phyloP scores from a whole-genome alignment of 257 asterid species.

The Penstemon barbatus region DNA sequence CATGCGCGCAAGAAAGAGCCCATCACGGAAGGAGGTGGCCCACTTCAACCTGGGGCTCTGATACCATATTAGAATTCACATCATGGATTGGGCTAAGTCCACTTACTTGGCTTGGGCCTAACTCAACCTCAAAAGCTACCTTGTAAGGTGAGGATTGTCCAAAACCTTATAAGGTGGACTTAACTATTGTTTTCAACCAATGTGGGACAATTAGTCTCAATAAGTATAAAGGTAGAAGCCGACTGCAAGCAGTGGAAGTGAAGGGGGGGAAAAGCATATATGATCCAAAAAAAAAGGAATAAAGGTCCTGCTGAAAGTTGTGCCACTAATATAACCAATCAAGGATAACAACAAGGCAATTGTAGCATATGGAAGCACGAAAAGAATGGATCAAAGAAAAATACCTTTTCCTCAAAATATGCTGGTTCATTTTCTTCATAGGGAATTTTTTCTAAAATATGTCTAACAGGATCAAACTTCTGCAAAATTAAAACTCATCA shows the following conservation, averaged over 20 bases:
- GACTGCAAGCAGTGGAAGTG: conserved; percentile 8
- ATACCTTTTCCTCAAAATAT: conserved; percentile 89
- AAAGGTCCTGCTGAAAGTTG: conserved; percentile 3
- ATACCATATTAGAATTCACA: too few relatives aligned
- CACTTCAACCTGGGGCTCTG: too few relatives aligned
- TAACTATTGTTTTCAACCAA: too few relatives aligned
- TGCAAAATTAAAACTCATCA: conserved; percentile 35
- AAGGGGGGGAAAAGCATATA: not conserved
- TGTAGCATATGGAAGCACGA: conserved; percentile 17
- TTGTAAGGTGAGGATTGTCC: too few relatives aligned
- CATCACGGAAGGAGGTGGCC: too few relatives aligned
- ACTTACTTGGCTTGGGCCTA: too few relatives aligned
- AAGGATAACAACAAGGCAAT: conserved; percentile 21
- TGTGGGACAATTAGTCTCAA: too few relatives aligned
- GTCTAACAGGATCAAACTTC: conserved; percentile 91
- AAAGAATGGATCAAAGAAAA: conserved; percentile 14
- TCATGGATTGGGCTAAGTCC: too few relatives aligned
- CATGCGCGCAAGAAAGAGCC: too few relatives aligned
- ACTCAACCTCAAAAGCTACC: too few relatives aligned
- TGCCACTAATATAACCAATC: not conserved
- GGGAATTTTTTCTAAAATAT: conserved; percentile 69
- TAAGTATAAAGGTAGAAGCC: not conserved
- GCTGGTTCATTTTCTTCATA: conserved; percentile 64
- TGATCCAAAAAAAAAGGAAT: not conserved
- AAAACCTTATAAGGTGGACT: too few relatives aligned